A percentile compares a stretch with the other conserved stretches of the same genome.
Evolutionary conservation across 805 yeast genomes (phyloP).

Genomic region (Saccharomycopsis sp.): DNA sequence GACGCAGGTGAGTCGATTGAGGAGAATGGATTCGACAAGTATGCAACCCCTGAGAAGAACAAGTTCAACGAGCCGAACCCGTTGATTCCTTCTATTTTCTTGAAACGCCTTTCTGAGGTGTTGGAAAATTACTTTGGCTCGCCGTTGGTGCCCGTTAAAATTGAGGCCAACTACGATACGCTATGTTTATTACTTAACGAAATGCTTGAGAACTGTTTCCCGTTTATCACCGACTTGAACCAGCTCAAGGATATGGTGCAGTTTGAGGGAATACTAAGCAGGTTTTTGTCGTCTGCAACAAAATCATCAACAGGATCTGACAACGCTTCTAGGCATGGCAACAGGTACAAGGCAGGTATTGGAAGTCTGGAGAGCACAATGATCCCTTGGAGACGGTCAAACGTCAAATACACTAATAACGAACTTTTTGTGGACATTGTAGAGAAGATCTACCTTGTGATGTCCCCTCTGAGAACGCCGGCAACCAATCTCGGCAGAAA

Average conservation of each 20-base stretch:
- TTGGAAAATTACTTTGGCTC: conserved; percentile 53
- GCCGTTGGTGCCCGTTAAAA: conserved; percentile 48
- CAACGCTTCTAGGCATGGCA: conserved; percentile 2
- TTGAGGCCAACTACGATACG: conserved; percentile 66
- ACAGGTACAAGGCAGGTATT: neutral
- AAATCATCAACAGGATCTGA: conserved; percentile 24
- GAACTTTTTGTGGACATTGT: conserved; percentile 80
- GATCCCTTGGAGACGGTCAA: conserved; percentile 74
- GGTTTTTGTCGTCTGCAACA: conserved; percentile 39
- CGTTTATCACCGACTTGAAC: conserved; percentile 66
- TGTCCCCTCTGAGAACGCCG: conserved; percentile 30
- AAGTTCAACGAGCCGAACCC: conserved; percentile 37
- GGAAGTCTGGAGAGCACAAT: conserved; percentile 23
- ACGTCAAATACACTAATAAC: conserved; percentile 68
- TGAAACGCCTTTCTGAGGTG: conserved; percentile 42
- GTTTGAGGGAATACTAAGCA: conserved; percentile 46
- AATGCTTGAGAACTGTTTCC: conserved; percentile 71
- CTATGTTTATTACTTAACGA: conserved; percentile 66
- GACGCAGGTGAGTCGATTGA: conserved; percentile 4
- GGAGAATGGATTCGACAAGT: neutral
- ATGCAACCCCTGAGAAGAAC: conserved; percentile 24
- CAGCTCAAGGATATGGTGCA: conserved; percentile 66
- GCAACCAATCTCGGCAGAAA: neutral
- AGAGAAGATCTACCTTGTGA: conserved; percentile 55
- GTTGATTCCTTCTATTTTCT: conserved; percentile 46